These are phyloP conservation scores for Starmerella asiatica DNA, from an alignment of 805 yeast species.

Conservation along the genomic window DNA sequence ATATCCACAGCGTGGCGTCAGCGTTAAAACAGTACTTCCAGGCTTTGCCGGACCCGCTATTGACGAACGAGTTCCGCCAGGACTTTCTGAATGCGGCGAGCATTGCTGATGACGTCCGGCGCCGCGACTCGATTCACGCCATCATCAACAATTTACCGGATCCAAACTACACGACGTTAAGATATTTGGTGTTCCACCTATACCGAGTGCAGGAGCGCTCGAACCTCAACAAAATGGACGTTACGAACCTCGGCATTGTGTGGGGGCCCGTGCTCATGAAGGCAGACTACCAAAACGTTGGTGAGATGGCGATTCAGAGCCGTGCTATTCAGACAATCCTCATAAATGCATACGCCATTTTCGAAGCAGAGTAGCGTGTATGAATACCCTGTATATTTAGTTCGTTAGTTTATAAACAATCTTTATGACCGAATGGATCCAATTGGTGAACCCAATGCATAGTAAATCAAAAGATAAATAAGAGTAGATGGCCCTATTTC, in stretches of 20 bases:
- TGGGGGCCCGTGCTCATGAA: conserved; percentile 89
- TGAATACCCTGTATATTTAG: not conserved
- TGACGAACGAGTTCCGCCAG: conserved; percentile 49
- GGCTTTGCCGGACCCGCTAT: conserved; percentile 72
- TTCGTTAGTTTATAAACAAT: too few relatives aligned
- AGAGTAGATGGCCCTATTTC: too few relatives aligned
- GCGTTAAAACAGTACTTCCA: conserved; percentile 72
- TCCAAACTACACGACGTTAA: conserved; percentile 82
- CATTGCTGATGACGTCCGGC: conserved; percentile 45
- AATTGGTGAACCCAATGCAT: too few relatives aligned
- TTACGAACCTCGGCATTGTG: conserved; percentile 68
- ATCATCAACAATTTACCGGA: conserved; percentile 84
- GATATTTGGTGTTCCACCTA: conserved; percentile 75
- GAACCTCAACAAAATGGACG: conserved; percentile 62
- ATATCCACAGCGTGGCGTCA: conserved; percentile 78
- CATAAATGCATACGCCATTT: conserved; percentile 69
- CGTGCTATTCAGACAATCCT: conserved; percentile 74
- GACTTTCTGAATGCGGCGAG: conserved; percentile 58
- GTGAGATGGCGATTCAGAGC: conserved; percentile 64
- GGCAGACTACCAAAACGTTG: conserved; percentile 49
- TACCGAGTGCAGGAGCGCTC: conserved; percentile 55
- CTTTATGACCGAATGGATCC: too few relatives aligned
- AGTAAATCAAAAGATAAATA: too few relatives aligned
- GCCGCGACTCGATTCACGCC: conserved; percentile 68
- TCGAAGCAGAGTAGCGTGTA: conserved; percentile 39